A percentile compares a stretch with the other conserved stretches of the same genome.
These are phyloP conservation scores for Torulaspora globosa DNA, from an alignment of 1,139 yeast genomes.

Conservation along the genomic window DNA sequence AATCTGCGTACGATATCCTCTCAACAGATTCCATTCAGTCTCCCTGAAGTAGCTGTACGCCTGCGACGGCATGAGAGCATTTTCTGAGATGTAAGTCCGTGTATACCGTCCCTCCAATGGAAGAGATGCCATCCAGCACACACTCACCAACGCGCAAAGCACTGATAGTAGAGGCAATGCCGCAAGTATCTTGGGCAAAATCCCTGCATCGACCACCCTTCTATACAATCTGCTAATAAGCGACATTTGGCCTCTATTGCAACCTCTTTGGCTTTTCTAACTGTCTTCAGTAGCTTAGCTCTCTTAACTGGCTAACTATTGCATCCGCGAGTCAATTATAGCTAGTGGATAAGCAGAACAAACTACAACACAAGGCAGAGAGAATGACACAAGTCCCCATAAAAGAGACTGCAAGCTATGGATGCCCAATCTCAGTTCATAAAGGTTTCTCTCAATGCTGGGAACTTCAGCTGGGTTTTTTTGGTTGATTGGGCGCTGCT, in stretches of 20 bases:
- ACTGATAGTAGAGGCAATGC: constrained; percentile 60
- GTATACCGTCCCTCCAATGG: constrained; percentile 84
- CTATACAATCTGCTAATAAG: constrained; percentile 39
- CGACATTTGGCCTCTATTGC: constrained; percentile 6
- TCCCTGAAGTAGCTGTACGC: constrained; percentile 90
- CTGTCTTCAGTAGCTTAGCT: background rate
- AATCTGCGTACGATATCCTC: constrained; percentile 66
- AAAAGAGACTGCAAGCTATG: constrained; percentile 10
- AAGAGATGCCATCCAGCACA: constrained; percentile 58
- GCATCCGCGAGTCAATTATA: background rate
- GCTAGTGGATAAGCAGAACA: background rate
- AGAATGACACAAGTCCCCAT: background rate
- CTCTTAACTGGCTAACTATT: background rate
- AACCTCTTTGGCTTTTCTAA: background rate
- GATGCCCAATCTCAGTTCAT: constrained; percentile 22
- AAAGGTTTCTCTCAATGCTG: constrained; percentile 22
- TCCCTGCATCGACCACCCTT: constrained; percentile 52
- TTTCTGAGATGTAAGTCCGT: constrained; percentile 83
- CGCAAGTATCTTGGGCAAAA: constrained; percentile 54
- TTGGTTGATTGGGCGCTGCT: constrained; percentile 77
- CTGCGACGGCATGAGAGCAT: constrained; percentile 95
- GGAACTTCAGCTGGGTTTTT: constrained; percentile 72
- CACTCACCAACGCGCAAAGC: constrained; percentile 56
- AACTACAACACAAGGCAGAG: background rate
- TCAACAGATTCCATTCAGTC: constrained; percentile 86